Evolutionary conservation across 148 eudicot species (phyloP).

Genomic region (Rheum nobile): DNA sequence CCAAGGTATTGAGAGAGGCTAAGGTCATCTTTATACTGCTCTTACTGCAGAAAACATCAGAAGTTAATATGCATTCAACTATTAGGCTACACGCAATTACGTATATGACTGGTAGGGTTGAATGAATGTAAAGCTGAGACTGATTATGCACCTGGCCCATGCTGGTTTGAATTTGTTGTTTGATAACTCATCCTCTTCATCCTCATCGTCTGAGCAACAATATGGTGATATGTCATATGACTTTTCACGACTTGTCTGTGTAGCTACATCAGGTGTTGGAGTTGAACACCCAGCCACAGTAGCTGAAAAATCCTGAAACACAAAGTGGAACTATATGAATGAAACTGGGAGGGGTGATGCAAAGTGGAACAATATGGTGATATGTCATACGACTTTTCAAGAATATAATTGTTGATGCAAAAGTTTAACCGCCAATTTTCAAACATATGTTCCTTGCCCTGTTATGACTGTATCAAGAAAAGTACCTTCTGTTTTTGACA

Average conservation of each 20-base stretch:
- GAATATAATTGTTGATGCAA: not conserved
- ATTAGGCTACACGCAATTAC: not conserved
- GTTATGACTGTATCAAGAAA: not conserved
- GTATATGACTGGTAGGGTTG: not conserved
- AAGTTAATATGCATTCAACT: not conserved
- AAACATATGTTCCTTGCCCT: not conserved
- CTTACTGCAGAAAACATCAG: conserved; percentile 48
- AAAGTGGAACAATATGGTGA: no score
- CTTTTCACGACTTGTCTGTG: conserved; percentile 31
- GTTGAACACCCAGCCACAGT: conserved; percentile 19
- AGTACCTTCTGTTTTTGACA: not conserved
- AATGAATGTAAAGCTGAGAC: not conserved
- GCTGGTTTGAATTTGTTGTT: conserved; percentile 63
- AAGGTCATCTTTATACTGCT: conserved; percentile 40
- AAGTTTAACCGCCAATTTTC: not conserved
- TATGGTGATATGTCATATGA: conserved; percentile 96
- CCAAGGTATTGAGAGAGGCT: conserved; percentile 33
- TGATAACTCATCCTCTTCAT: conserved; percentile 55
- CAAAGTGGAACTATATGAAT: not conserved
- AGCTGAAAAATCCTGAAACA: conserved; percentile 15
- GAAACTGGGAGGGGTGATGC: not conserved
- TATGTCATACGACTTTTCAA: not conserved
- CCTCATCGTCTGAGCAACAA: conserved; percentile 84
- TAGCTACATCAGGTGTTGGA: conserved; percentile 16
- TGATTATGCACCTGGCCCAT: conserved; percentile 75